Evolutionary conservation across 345 rosid genomes (phyloP).

Genomic region (Corymbia maculata): DNA sequence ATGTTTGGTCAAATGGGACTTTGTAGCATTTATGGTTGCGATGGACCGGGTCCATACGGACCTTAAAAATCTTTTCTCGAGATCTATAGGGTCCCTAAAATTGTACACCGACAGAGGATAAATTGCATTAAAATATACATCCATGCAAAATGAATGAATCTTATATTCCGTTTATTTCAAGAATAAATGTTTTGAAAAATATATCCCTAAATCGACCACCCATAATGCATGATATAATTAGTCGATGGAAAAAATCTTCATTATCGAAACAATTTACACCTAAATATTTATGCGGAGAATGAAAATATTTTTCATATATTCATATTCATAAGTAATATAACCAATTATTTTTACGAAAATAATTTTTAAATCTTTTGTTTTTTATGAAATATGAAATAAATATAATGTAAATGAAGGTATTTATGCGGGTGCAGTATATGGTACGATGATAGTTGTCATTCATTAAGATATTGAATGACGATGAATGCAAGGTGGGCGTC

Average conservation of each 20-base stretch:
- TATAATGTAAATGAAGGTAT: too few species aligned
- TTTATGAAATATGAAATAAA: too few species aligned
- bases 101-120: too few species aligned
- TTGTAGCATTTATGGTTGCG: too few species aligned
- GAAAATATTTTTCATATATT: too few species aligned
- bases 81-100: too few species aligned
- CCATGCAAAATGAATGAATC: background rate
- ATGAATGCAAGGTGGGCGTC: background rate
- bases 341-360: rapidly evolving
- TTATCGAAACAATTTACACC: rapidly evolving
- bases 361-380: background rate
- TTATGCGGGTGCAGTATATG: background rate
- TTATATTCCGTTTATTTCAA: background rate
- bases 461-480: background rate
- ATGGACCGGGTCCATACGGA: too few species aligned
- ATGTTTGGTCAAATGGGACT: background rate
- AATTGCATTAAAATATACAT: background rate
- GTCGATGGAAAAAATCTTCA: too few species aligned
- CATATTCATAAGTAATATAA: background rate
- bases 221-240: background rate
- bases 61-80: too few species aligned
- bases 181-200: background rate
- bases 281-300: rapidly evolving
- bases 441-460: background rate
- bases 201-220: too few species aligned